Base-by-base conservation (phyloP, 2,329 filamentous ascomycete species). In the Ophiostoma angusticollis region DNA sequence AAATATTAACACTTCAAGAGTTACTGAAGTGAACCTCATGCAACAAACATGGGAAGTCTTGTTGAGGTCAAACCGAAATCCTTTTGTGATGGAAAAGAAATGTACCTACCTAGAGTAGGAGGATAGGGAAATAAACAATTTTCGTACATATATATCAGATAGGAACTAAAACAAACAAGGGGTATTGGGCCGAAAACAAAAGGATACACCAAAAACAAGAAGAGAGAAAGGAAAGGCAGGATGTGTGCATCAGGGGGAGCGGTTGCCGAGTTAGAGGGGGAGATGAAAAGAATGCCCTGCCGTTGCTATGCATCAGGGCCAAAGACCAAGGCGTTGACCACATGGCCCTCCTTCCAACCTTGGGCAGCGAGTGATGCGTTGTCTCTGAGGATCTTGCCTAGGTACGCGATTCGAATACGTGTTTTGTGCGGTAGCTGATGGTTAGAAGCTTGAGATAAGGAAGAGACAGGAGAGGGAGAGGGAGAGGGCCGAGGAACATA, bases 371-470 rank as follows among this genome's bases (percentile, higher is more conserved):
- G 62, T 1, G 78, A 68, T 16, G 72, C 55, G 39, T 68, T 67
- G 47, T 89, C 83, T 47, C 78, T 76, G 32, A 94, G 68, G 36
- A 87, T 73, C 54, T 78, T 84, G 48, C 87, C 87, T 58, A 91
- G 70, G 56, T 93, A 93, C 16, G 76, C 78, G 43, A 94, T 71
- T 39, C 75, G 74, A 36, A 94, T 64, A 34, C 67, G 71, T 45
- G 73, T 74, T 31, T 62, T 63, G 7, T 64, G 54, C 2, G 68
- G 57, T 23, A 87, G 62, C 80, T 81, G 49, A 79, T 80, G 48
- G 14, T 28, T 13, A 8, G 37, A 29, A 25, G 24, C 29, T 12
- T 14, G 25, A 31, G 18, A 19, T 35, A 42, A 35, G 21, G 23
- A 8, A 31, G 34, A 27, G 25, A 36, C 9, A 23, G 8, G 9